Conservation (phyloP, 495 filamentous ascomycete species). For the Penicillium nucicola region DNA sequence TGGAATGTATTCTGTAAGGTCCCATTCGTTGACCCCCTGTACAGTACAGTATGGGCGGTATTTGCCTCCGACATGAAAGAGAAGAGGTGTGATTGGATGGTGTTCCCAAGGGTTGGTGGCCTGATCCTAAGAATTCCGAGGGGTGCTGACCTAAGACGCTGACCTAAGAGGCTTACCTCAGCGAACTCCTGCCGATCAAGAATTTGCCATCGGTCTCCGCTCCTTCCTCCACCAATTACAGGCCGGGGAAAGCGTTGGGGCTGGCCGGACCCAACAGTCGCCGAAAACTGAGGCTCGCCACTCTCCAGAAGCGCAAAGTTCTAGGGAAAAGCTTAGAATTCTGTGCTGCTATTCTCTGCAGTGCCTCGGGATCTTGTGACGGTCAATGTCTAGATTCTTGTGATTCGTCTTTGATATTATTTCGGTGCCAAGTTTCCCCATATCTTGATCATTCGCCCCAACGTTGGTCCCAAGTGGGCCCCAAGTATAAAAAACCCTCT, state of each 20-base stretch:
- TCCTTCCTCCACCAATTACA: too few species aligned
- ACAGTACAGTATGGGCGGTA: too few species aligned
- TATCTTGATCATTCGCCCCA: conserved; percentile 25
- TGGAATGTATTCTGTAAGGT: too few species aligned
- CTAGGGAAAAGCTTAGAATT: background rate
- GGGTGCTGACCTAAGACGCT: background rate
- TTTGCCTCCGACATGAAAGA: too few species aligned
- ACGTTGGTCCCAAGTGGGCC: conserved; percentile 31
- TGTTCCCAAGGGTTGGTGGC: too few species aligned
- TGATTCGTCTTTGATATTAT: conserved; percentile 15
- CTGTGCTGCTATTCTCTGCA: background rate
- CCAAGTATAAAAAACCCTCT: conserved; percentile 22
- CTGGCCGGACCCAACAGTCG: conserved; percentile 33
- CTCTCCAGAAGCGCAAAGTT: conserved; percentile 9
- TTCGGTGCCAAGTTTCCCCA: conserved; percentile 16
- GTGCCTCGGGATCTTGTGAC: conserved; percentile 39
- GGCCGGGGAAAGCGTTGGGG: conserved; percentile 29
- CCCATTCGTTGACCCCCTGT: too few species aligned
- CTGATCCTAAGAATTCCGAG: too few species aligned
- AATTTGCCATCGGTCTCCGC: background rate
- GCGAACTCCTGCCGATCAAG: background rate
- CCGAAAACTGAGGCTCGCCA: conserved; percentile 17
- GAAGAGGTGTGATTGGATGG: too few species aligned
- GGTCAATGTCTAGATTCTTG: conserved; percentile 1
- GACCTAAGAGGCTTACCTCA: background rate